Evolutionary conservation across 2,329 filamentous ascomycete genomes (phyloP), one percentile per base, ranked within the genome.

Genomic region (Hysterium pulicare): DNA sequence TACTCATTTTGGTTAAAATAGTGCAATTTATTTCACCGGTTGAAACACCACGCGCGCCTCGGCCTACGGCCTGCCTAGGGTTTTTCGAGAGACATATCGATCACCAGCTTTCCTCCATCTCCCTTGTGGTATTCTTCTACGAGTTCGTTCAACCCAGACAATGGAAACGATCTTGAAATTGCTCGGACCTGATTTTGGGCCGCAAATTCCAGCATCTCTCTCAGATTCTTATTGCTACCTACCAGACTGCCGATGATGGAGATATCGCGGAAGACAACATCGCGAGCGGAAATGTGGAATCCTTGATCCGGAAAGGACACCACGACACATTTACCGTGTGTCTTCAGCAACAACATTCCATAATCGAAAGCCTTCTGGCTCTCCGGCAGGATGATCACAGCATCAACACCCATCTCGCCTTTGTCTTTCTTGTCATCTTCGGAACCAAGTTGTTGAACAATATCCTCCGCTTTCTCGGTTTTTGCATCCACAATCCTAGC

Each of bases 301-400:
- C 69, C 70, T 9, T 61, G 54, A 34, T 70, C 65, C 0, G 71
- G 71, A 51, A 74, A 75, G 0, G 70, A 73, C 1, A 75, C 71
- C 0, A 73, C 53, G 5, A 75, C 66, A 45, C 70, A 72, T n/a
- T 54, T 69, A 0, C 70, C 71, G 40, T 74, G 71, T 35, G 69
- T 70, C 35, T 66, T 66, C 16, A 75, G 47, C 5, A 75, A 53
- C 3, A 51, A 51, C 53, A 73, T 62, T 6, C 70, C 72, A 40
- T 72, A 75, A 44, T 75, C 71, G 47, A 75, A 75, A 0, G 68
- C 71, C 8, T 54, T 57, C 48, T 75, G 73, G 31, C 64, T 70
- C 47, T 75, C 73, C 0, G 72, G 71, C 16, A 75, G 53, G 9
- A 74, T 65, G 23, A 75, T 64, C 11, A 73, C 68, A 1, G 71